phyloP scores from a whole-genome alignment of 2,329 filamentous ascomycete species.

The Colletotrichum nymphaeae region DNA sequence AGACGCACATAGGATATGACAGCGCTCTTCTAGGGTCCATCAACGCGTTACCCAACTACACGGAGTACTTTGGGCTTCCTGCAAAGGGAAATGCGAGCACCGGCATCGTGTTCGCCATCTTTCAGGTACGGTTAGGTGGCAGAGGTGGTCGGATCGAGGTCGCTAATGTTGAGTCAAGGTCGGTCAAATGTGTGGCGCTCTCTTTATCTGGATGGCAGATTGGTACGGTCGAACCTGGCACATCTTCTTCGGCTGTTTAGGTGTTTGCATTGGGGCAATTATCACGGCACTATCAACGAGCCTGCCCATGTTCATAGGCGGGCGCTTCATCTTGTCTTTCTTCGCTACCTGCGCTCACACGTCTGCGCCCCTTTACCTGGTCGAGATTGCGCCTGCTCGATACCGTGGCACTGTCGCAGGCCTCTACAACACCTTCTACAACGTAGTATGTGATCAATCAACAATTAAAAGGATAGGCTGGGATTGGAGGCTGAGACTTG shows the following conservation, averaged over 20 bases:
- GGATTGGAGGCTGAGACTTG: neutral
- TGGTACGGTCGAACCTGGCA: constrained; percentile 55
- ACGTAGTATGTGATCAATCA: constrained; percentile 45
- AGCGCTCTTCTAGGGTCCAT: constrained; percentile 56
- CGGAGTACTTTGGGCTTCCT: constrained; percentile 47
- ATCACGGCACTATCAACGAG: constrained; percentile 59
- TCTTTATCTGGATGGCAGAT: constrained; percentile 57
- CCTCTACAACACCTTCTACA: constrained; percentile 58
- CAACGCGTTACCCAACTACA: constrained; percentile 51
- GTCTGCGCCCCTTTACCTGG: constrained; percentile 69
- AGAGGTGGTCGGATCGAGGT: neutral
- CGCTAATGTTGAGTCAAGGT: constrained; percentile 39
- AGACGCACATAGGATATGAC: constrained; percentile 47
- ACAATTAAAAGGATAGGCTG: neutral
- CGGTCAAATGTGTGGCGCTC: constrained; percentile 54
- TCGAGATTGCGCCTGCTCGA: constrained; percentile 69
- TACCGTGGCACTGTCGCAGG: constrained; percentile 69
- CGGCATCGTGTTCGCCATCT: constrained; percentile 57
- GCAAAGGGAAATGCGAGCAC: constrained; percentile 52
- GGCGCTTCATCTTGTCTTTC: constrained; percentile 61
- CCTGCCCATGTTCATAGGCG: constrained; percentile 56
- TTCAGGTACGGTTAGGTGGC: constrained; percentile 37
- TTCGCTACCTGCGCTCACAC: constrained; percentile 67
- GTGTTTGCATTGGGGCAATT: constrained; percentile 62
- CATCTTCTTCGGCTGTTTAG: constrained; percentile 57